Percentiles rank a stretch among this genome's conserved stretches.
Conservation (phyloP, 192 early-diverging fungal genomes). For the Physocladia obscura region DNA sequence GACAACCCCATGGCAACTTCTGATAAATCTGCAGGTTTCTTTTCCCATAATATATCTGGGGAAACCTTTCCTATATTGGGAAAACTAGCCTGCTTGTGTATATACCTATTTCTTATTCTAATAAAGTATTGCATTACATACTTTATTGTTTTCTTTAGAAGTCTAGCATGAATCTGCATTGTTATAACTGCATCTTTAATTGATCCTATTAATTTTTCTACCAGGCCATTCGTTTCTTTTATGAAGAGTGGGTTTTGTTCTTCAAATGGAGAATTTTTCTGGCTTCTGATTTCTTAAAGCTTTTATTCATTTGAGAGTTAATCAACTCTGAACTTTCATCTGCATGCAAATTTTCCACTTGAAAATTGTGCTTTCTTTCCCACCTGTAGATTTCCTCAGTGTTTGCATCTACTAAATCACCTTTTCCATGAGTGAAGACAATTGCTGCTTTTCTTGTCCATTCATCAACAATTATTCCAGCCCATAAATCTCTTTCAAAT, state of each 20-base stretch:
- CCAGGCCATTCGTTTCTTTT: slow-evolving; percentile 7
- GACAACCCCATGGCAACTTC: background rate
- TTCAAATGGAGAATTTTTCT: background rate
- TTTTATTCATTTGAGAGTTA: background rate
- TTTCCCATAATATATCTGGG: background rate
- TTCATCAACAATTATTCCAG: no score
- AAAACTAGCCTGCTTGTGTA: background rate
- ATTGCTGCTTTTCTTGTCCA: no score
- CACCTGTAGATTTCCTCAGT: background rate
- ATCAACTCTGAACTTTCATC: background rate
- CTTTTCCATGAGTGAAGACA: no score
- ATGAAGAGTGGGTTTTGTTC: background rate
- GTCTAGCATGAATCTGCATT: background rate
- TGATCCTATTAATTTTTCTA: background rate
- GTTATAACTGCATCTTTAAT: background rate
- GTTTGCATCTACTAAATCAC: no score
- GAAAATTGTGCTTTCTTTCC: background rate
- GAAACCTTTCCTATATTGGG: background rate
- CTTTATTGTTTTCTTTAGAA: background rate
- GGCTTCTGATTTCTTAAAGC: background rate
- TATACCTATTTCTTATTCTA: background rate
- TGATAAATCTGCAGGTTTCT: background rate
- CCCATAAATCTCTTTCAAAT: no score
- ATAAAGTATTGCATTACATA: background rate
- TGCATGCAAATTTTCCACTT: background rate